Evolutionary conservation across 495 filamentous ascomycete genomes (phyloP), one percentile per base, ranked within the genome.

Genomic region (Achaetomiella virescens): DNA sequence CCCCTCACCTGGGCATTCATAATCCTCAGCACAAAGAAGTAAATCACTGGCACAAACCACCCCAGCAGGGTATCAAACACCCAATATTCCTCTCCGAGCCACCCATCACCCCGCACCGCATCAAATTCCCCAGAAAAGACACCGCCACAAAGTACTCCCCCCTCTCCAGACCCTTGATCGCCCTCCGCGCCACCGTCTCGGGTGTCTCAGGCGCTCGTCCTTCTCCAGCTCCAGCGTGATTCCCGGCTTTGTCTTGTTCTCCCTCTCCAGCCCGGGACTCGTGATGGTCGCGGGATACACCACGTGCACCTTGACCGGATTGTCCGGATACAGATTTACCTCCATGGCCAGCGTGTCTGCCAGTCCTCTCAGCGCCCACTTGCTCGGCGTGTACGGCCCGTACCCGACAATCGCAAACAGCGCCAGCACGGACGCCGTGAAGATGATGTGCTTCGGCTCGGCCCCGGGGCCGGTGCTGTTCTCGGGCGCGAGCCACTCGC

Each of bases 261-360:
- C 93, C 27, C 81, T 75, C 57, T 87, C 90, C 51, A 83, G 78
- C 0, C 90, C 91, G 0, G 90, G 84, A 24, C 78, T 81, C 21
- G 78, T 76, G 58, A 98, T 97, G 0, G 87, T 88, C 55, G 82
- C 92, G 0, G 93, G 93, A 68, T 86, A 91, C 20, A 96, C 83
- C 15, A 86, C 82, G 64, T 95, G 90, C 24, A 96, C 81, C 54
- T 85, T 81, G 46, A 97, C 85, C 5, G 69, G 69, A 49, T 82
- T 74, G 52, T 83, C 73, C 12, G 78, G 76, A 73, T 98, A 97
- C 49, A 96, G 75, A 53, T 88, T 75, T 45, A 96, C 75, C 70
- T 98, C 93, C 68, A 91, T 88, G 12, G 78, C 81, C 44, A 98
- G 76, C 10, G 84, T 84, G 66, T 98, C 93, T 25, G 85, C 85